Evolutionary conservation across 768 basidiomycete species (phyloP), one percentile per base, ranked within the genome.

Genomic region (Mycena amicta): DNA sequence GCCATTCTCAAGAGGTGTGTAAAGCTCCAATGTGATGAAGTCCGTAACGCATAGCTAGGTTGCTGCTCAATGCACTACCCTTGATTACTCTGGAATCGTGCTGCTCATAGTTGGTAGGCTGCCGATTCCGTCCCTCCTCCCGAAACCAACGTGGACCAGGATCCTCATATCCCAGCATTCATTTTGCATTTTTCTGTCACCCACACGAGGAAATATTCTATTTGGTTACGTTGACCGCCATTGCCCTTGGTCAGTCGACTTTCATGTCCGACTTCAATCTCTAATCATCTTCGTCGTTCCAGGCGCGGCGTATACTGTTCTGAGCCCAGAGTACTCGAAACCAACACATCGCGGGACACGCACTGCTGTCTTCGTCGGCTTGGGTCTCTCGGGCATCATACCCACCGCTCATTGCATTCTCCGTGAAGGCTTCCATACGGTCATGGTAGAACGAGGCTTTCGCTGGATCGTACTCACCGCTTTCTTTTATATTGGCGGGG

Each of bases 71-170:
- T 92, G 85, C 68, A 83, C 89, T 69, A 78, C 81, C 18, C 73
- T 89, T 46, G 92, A 90, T 72, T 90, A 95, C 71, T 75, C 89
- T 27, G 94, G 94, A 12, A 96, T 96, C 62, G 82, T 89, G 46
- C 51, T 77, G 16, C 52, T 63, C 54, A 49, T 56, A 51, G 63
- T 45, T 28, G 61, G 50, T 52, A 41, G 13, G 43, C 12, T 46
- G 33, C 33, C 18, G 8, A n/a, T n/a, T 45, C 23, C 41, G 3
- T 33, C 22, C 47, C 37, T 39, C 46, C 20, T 43, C 26, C 18
- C 25, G 22, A n/a, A 15, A 46, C 22, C 80, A 28, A 28, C 79
- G 92, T 54, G 91, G 78, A 43, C 85, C 90, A 43, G 93, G 93
- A 25, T 93, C 91, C 31, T 89, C 88, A 70, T 84, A 85, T 62